Conservation (phyloP, 1,139 yeast species). For the Taphrina flavorubra region DNA sequence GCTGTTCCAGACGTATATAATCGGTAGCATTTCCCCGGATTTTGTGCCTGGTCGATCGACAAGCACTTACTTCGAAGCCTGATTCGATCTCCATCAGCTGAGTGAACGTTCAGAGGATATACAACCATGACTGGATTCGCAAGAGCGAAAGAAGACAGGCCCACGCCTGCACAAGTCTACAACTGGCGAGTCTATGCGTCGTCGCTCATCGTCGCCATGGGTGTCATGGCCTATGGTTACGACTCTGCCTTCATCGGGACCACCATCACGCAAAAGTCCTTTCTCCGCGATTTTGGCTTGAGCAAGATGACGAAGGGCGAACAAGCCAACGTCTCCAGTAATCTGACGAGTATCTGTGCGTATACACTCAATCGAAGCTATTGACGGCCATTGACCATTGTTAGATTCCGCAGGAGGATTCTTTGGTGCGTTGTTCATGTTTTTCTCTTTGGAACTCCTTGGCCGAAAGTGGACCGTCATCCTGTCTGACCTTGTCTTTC, state of each 20-base stretch:
- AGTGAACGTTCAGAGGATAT: not conserved
- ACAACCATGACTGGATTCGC: not conserved
- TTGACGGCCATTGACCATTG: not conserved
- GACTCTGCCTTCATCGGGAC: constrained; percentile 7
- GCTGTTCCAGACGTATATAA: too few species aligned
- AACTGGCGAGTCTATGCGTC: constrained; percentile 3
- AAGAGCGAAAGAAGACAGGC: constrained; percentile 2
- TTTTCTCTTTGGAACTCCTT: not conserved
- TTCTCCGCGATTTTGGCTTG: not conserved
- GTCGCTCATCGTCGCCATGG: constrained; percentile 5
- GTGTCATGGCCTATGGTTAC: constrained; percentile 3
- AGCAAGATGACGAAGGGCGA: not conserved
- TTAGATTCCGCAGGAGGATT: constrained; percentile 1
- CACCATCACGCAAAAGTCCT: constrained; percentile 1
- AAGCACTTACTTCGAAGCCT: not conserved
- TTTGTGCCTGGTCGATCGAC: not conserved
- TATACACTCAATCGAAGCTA: not conserved
- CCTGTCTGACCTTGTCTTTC: constrained; percentile 1
- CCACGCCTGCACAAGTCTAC: constrained; percentile 5
- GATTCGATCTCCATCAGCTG: too few species aligned
- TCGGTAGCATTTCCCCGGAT: not conserved
- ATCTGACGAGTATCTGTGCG: constrained; percentile 7
- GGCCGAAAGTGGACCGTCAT: constrained; percentile 10
- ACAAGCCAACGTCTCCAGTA: constrained; percentile 6
- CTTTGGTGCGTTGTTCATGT: constrained; percentile 10